Base-by-base conservation (phyloP, 208 protist species). In the Wallacemonas rigidus region DNA sequence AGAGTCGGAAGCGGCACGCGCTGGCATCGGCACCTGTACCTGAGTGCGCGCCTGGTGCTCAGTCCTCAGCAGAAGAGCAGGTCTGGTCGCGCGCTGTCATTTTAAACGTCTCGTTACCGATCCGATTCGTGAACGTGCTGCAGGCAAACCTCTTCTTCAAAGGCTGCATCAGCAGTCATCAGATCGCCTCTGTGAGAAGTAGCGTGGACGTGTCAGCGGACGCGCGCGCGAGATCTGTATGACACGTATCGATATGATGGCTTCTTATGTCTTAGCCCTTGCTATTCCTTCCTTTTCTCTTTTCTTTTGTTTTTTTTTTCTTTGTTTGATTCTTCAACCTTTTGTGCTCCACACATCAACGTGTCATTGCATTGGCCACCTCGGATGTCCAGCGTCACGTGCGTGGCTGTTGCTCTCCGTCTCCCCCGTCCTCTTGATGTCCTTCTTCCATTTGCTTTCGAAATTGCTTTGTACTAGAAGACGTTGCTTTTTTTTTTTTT, bases 81-180 rank as follows among this genome's bases (percentile, higher is more conserved):
- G 75, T 72, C n/a, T 86, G 83, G 80, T 35, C 74, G 44, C 50
- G 71, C 17, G 55, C 43, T 39, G 80, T 86, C 26, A 70, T 84
- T 38, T 53, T 84, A 12, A 84, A 86, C 74, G 65, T 83, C 39
- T 72, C 84, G 26, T 51, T 86, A 11, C 78, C 81, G 2, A 38
- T 77, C 47, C 54, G 74, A 15, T 74, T 75, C 51, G 55, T 85
- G 14, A 78, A 26, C 38, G 74, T 83, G n/a, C 75, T 86, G 67
- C 84, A 86, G 39, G 53, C 53, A 43, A 72, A 53, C 11, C 41
- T 89, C 47, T 88, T 88, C 69, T 78, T 81, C 62, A 77, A 75
- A 53, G 72, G 74, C 9, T 69, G 64, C 48, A 36, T 58, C 36
- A 57, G 48, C n/a, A 69, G 64, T 48, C 64, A 65, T 15, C 60